phyloP scores from a whole-genome alignment of 371 early-diverging fungal species.

The Apophysomyces sp. region DNA sequence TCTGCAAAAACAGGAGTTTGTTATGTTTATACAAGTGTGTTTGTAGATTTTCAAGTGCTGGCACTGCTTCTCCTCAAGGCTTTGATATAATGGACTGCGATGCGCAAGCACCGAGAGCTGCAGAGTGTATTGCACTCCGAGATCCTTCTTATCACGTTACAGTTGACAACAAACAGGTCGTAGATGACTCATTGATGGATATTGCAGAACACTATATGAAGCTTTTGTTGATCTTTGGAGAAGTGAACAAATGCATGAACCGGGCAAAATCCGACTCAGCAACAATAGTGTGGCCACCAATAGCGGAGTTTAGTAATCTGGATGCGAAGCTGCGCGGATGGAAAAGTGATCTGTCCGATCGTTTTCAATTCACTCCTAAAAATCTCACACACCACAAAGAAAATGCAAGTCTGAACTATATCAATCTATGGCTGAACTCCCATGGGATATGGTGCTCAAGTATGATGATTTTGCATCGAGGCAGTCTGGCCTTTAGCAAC shows the following conservation, averaged over 20 bases:
- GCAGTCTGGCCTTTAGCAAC: constrained; percentile 44
- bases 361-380: constrained; percentile 22
- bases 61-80: constrained; percentile 57
- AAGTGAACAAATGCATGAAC: constrained; percentile 49
- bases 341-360: constrained; percentile 28
- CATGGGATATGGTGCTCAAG: constrained; percentile 42
- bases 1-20: background rate
- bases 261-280: constrained; percentile 39
- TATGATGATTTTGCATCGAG: constrained; percentile 38
- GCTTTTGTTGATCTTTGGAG: constrained; percentile 45
- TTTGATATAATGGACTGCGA: constrained; percentile 59
- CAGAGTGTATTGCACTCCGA: constrained; percentile 44
- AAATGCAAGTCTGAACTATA: constrained; percentile 29
- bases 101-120: constrained; percentile 45
- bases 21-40: background rate
- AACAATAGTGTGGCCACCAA: constrained; percentile 50
- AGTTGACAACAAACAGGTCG: constrained; percentile 18
- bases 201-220: constrained; percentile 25
- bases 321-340: constrained; percentile 38
- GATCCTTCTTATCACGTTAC: constrained; percentile 28
- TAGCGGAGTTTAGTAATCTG: constrained; percentile 41
- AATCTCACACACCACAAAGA: constrained; percentile 22
- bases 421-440: constrained; percentile 39
- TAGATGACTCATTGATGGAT: constrained; percentile 34
- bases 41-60: constrained; percentile 43